Base-by-base conservation (phyloP, 1,284 basidiomycete genomes). In the Porodaedalea pini region DNA sequence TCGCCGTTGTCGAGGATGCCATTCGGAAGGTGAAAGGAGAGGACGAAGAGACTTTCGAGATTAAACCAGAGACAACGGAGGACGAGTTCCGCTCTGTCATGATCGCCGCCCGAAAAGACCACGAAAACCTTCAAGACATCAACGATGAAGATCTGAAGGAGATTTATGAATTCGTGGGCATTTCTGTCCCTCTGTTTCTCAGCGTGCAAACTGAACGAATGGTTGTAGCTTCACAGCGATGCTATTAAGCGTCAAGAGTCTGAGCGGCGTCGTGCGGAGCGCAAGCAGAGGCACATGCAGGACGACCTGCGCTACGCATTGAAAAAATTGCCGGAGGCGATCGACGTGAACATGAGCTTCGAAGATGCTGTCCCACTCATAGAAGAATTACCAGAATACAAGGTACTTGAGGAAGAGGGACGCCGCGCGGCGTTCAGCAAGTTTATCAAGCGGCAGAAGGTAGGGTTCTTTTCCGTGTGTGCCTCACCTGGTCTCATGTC, bases 221-320 rank as follows among this genome's bases (percentile, higher is more conserved):
- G 55, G 41, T 60, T 43, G 60, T 55, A 95, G 92, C 70, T 96
- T 23, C 86, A 83, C 56, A 79, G 83, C 10, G 78, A 80, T 55
- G 85, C 89, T 4, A 64, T 85, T 36, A 90, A 87, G 70, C 85
- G 85, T 58, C 81, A 86, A 39, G 84, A 88, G 23, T 94, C 93
- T 25, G 94, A 92, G 70, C 85, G 79, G 63, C 81, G 91, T 13
- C 79, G 90, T 23, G 75, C 86, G 0, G 97, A 99, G 71, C 81
- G 94, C 47, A 86, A 82, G 65, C 82, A 88, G 60, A 81, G 96
- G 21, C 90, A 97, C 69, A 74, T 91, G 57, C 92, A 97, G 66
- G 96, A 99, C 68, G 97, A 99, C 67, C 77, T 99, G 34, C 88
- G 97, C 2, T 98, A 98, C 70, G 97, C 94, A 0, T 78, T 98